Evolutionary conservation across 345 rosid genomes (phyloP).

Genomic region (Psidium guajava): DNA sequence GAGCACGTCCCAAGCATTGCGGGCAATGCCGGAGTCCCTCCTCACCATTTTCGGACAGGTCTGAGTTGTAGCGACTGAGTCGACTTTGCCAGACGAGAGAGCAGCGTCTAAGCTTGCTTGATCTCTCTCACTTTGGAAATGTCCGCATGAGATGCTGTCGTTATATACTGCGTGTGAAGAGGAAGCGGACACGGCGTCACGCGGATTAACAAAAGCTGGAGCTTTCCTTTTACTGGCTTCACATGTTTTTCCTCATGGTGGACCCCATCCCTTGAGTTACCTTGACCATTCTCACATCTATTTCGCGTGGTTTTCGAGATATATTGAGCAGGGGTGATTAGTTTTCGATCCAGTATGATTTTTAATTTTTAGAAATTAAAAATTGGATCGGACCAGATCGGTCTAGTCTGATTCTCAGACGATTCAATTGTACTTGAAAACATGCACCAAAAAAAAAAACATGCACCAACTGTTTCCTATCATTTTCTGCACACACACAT

Average conservation of each 20-base stretch:
- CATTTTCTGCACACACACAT: too few species aligned
- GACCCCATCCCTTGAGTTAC: neutral
- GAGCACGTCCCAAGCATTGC: slow-evolving; percentile 43
- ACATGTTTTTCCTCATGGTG: neutral
- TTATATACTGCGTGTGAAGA: neutral
- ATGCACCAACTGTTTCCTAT: too few species aligned
- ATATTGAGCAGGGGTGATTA: too few species aligned
- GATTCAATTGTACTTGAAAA: too few species aligned
- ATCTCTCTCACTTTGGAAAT: neutral
- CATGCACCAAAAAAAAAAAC: too few species aligned
- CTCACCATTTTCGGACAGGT: neutral
- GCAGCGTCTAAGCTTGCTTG: neutral
- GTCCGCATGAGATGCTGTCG: neutral
- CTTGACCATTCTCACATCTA: neutral
- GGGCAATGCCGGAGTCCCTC: neutral
- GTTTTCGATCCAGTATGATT: too few species aligned
- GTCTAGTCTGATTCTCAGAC: too few species aligned
- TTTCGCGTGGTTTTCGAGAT: neutral
- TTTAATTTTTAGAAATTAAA: too few species aligned
- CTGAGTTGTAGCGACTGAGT: too few species aligned
- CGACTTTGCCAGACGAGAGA: neutral
- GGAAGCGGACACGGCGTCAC: neutral
- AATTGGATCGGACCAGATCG: too few species aligned
- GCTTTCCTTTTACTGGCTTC: neutral
- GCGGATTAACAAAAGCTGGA: neutral